These are phyloP conservation scores for Anthracocystis walkeri DNA, from an alignment of 1,284 basidiomycete genomes.

Conservation along the genomic window DNA sequence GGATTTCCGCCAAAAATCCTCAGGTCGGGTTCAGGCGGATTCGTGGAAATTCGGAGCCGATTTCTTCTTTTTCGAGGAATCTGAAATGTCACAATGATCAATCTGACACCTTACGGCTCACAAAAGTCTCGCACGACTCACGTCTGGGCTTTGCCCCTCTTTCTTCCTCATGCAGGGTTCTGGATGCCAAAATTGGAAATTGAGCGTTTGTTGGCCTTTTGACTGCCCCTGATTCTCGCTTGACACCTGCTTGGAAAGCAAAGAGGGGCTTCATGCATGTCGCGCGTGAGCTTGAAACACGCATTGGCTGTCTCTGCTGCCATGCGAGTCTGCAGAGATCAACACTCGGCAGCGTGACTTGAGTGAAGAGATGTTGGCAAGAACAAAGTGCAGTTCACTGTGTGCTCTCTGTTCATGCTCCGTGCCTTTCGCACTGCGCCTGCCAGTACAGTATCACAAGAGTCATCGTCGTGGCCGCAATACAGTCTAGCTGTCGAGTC, in stretches of 20 bases:
- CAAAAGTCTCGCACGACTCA: slow-evolving; percentile 4
- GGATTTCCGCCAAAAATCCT: slow-evolving; percentile 17
- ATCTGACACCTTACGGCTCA: not conserved
- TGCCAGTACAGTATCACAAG: too few species aligned
- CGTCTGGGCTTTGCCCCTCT: not conserved
- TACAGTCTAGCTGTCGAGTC: too few species aligned
- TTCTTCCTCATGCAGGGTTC: slow-evolving; percentile 9
- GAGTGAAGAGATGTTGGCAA: not conserved
- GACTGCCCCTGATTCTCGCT: slow-evolving; percentile 27
- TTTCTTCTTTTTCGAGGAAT: too few species aligned
- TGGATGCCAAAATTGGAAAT: not conserved
- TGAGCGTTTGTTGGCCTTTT: not conserved
- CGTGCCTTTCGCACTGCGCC: too few species aligned
- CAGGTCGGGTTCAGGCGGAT: slow-evolving; percentile 29
- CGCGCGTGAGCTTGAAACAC: not conserved
- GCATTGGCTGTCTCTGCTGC: slow-evolving; percentile 4
- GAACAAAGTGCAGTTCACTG: too few species aligned
- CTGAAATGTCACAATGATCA: not conserved
- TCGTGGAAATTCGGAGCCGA: slow-evolving; percentile 27
- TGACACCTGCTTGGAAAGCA: not conserved
- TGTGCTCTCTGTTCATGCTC: too few species aligned
- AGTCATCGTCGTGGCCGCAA: too few species aligned
- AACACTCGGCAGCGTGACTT: slow-evolving; percentile 12
- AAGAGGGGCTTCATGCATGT: slow-evolving; percentile 40
- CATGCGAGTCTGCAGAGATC: slow-evolving; percentile 12